Conservation (phyloP, 345 rosid genomes). For the Dimocarpus longan region DNA sequence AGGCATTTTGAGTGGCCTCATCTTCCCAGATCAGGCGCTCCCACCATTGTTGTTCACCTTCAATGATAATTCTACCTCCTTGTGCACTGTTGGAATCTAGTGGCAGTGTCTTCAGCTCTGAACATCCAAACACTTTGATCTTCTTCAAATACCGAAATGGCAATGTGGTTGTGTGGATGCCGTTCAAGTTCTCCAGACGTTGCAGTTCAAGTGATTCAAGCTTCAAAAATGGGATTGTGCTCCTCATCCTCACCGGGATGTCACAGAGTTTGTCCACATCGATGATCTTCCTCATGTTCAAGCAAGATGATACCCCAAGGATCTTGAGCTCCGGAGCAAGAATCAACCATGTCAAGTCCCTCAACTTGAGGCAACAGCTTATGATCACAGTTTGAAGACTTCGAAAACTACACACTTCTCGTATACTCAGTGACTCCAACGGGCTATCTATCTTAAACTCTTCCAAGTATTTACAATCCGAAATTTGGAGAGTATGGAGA, state of each 20-base stretch:
- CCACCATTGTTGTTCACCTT: constrained; percentile 14
- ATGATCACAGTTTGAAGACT: background rate
- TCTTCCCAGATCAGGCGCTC: too few species aligned
- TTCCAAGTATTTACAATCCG: background rate
- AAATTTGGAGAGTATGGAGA: background rate
- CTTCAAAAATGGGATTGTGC: constrained; percentile 14
- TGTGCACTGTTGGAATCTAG: background rate
- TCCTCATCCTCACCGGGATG: background rate
- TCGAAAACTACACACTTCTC: too few species aligned
- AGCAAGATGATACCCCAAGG: background rate
- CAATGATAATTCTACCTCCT: constrained; percentile 13
- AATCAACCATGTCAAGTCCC: background rate
- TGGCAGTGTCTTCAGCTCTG: background rate
- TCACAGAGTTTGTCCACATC: constrained; percentile 4
- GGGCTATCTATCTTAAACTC: background rate
- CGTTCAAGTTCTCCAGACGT: background rate
- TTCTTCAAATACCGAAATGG: constrained; percentile 15
- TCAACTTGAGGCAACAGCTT: background rate
- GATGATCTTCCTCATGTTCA: constrained; percentile 7
- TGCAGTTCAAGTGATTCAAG: constrained; percentile 11
- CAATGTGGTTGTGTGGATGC: constrained; percentile 19
- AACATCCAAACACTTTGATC: constrained; percentile 12
- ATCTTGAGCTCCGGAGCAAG: background rate
- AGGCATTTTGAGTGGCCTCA: too few species aligned
- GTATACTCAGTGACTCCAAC: background rate